Conservation (phyloP, 805 yeast genomes). For the Candida silvicultrix region DNA sequence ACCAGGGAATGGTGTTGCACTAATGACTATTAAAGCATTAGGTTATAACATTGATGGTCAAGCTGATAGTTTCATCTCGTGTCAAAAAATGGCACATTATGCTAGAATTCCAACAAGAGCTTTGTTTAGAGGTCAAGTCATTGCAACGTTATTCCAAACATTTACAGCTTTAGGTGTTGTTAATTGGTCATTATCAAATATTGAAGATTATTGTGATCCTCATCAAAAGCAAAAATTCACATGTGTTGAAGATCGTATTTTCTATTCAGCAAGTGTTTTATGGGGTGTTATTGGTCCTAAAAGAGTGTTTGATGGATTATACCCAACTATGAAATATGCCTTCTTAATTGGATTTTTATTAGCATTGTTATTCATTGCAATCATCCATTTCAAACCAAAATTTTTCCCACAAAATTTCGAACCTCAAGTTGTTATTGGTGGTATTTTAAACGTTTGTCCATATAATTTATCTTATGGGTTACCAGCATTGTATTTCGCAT, state of each 20-base stretch:
- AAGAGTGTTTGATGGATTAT: constrained; percentile 46
- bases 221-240: not conserved
- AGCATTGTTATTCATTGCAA: constrained; percentile 23
- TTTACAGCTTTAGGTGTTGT: not conserved
- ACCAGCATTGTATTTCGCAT: constrained; percentile 24
- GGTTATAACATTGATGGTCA: not conserved
- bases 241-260: constrained; percentile 31
- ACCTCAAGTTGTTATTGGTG: constrained; percentile 45
- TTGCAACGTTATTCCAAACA: not conserved
- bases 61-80: not conserved
- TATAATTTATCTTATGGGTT: constrained; percentile 35
- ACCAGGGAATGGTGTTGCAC: constrained; percentile 47
- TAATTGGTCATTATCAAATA: not conserved
- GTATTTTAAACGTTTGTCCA: constrained; percentile 45
- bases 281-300: constrained; percentile 53
- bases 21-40: constrained; percentile 38
- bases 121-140: not conserved
- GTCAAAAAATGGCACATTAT: not conserved
- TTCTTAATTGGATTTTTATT: constrained; percentile 47
- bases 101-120: not conserved
- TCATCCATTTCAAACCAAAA: constrained; percentile 20
- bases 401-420: constrained; percentile 29
- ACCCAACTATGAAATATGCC: constrained; percentile 58
- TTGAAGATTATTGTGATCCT: not conserved
- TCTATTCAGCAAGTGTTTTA: constrained; percentile 31